Conservation (phyloP, 495 filamentous ascomycete genomes). For the Annulohypoxylon nitens region DNA sequence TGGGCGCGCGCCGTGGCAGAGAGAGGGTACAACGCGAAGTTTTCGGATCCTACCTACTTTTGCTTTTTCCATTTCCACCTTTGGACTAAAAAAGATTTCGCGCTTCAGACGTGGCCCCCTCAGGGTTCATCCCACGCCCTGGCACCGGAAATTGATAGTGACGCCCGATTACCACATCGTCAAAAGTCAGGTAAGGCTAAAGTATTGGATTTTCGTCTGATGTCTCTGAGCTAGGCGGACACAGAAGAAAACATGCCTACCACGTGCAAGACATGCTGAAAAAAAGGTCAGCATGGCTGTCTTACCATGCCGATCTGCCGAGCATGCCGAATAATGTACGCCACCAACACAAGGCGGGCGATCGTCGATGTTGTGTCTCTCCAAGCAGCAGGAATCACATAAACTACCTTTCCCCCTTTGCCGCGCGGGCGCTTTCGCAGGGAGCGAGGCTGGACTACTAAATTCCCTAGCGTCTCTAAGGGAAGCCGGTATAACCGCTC, state of each 20-base stretch:
- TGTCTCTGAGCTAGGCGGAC: slow-evolving; percentile 28
- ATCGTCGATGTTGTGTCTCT: slow-evolving; percentile 23
- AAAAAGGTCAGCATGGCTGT: slow-evolving; percentile 17
- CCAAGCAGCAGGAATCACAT: slow-evolving; percentile 17
- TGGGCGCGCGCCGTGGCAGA: slow-evolving; percentile 18
- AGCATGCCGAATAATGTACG: slow-evolving; percentile 8
- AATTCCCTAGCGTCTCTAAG: slow-evolving; percentile 1
- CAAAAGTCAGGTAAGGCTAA: slow-evolving; percentile 1
- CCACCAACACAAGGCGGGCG: slow-evolving; percentile 9
- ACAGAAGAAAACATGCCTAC: slow-evolving; percentile 5
- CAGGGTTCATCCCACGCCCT: slow-evolving; percentile 38
- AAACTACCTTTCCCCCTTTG: slow-evolving; percentile 20
- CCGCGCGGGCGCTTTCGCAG: slow-evolving; percentile 15
- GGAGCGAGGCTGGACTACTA: slow-evolving; percentile 16
- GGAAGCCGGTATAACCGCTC: slow-evolving; percentile 26
- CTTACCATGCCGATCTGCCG: slow-evolving; percentile 19
- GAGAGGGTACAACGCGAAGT: slow-evolving; percentile 31
- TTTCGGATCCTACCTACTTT: slow-evolving; percentile 12
- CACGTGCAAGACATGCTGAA: slow-evolving; percentile 39
- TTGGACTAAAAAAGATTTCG: slow-evolving; percentile 21
- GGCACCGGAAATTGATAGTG: slow-evolving; percentile 23
- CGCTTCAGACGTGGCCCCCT: slow-evolving; percentile 41
- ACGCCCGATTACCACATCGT: slow-evolving; percentile 22
- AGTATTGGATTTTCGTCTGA: slow-evolving; percentile 13
- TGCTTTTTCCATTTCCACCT: slow-evolving; percentile 18